phyloP scores from a whole-genome alignment of 192 early-diverging fungal species.

The Thamnidium elegans region DNA sequence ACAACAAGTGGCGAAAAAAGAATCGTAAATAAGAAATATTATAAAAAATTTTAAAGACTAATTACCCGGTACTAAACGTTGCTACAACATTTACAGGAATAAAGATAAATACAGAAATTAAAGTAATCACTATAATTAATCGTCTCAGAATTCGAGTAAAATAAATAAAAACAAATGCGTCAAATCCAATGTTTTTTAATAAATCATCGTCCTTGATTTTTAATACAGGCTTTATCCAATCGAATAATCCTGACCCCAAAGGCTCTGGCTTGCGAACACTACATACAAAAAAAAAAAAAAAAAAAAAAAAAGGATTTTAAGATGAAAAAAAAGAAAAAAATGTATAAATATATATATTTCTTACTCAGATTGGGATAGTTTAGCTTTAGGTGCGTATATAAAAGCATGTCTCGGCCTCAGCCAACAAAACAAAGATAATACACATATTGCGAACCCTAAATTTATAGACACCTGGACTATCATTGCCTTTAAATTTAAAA shows the following conservation, averaged over 20 bases:
- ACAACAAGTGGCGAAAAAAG: neutral
- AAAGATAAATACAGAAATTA: slow-evolving; percentile 56
- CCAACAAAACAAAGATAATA: slow-evolving; percentile 51
- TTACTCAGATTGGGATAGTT: slow-evolving; percentile 14
- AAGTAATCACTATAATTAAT: slow-evolving; percentile 50
- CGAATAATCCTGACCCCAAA: slow-evolving; percentile 51
- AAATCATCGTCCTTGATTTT: slow-evolving; percentile 55
- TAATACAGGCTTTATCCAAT: slow-evolving; percentile 63
- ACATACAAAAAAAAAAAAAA: slow-evolving; percentile 13
- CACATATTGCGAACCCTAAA: slow-evolving; percentile 48
- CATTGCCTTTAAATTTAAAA: slow-evolving; percentile 47
- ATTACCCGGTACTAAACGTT: slow-evolving; percentile 32
- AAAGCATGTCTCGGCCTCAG: slow-evolving; percentile 43
- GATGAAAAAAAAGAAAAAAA: neutral
- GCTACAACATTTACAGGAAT: slow-evolving; percentile 61
- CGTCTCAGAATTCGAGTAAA: slow-evolving; percentile 57
- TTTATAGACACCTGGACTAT: slow-evolving; percentile 58
- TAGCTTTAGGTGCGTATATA: slow-evolving; percentile 45
- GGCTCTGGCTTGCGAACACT: slow-evolving; percentile 44
- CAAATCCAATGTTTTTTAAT: slow-evolving; percentile 64
- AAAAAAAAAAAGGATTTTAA: slow-evolving; percentile 1
- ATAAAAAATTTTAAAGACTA: neutral
- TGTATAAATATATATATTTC: neutral
- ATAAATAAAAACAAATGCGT: slow-evolving; percentile 67
- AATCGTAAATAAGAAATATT: neutral